Conservation (phyloP, 805 yeast species). For the Candida ipomoeae region DNA sequence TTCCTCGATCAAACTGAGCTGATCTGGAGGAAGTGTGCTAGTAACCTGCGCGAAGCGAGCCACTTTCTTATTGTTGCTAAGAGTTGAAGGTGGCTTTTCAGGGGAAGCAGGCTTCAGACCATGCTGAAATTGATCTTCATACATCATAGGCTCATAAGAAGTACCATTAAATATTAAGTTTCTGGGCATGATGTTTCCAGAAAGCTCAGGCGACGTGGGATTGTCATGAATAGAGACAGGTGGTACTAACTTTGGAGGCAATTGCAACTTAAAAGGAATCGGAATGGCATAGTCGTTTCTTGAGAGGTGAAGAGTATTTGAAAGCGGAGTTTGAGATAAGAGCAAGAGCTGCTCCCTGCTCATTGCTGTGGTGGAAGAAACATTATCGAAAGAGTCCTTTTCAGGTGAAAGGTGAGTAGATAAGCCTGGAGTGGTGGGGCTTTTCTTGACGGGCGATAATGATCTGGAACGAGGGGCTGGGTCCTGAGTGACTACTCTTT, state of each 20-base stretch:
- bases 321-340: slow-evolving; percentile 33
- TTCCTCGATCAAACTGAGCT: slow-evolving; percentile 42
- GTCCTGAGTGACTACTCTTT: background rate
- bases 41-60: slow-evolving; percentile 21
- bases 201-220: background rate
- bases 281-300: slow-evolving; percentile 33
- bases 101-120: slow-evolving; percentile 4
- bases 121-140: background rate
- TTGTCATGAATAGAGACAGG: slow-evolving; percentile 6
- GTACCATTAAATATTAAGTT: slow-evolving; percentile 32
- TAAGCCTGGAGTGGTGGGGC: slow-evolving; percentile 22
- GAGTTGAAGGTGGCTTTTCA: slow-evolving; percentile 26
- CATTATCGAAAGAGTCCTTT: slow-evolving; percentile 18
- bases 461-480: slow-evolving; percentile 30
- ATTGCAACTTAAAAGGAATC: slow-evolving; percentile 37
- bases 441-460: slow-evolving; percentile 30
- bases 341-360: slow-evolving; percentile 22
- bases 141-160: slow-evolving; percentile 32
- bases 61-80: slow-evolving; percentile 23
- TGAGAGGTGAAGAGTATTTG: slow-evolving; percentile 34
- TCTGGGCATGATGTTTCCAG: slow-evolving; percentile 8
- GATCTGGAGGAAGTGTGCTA: slow-evolving; percentile 26
- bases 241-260: slow-evolving; percentile 37
- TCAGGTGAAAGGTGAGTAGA: slow-evolving; percentile 15
- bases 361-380: slow-evolving; percentile 21